Percentiles rank a stretch among this genome's conserved stretches.
These are phyloP conservation scores for Colletotrichum godetiae DNA, from an alignment of 2,329 filamentous ascomycete genomes.

Conservation along the genomic window DNA sequence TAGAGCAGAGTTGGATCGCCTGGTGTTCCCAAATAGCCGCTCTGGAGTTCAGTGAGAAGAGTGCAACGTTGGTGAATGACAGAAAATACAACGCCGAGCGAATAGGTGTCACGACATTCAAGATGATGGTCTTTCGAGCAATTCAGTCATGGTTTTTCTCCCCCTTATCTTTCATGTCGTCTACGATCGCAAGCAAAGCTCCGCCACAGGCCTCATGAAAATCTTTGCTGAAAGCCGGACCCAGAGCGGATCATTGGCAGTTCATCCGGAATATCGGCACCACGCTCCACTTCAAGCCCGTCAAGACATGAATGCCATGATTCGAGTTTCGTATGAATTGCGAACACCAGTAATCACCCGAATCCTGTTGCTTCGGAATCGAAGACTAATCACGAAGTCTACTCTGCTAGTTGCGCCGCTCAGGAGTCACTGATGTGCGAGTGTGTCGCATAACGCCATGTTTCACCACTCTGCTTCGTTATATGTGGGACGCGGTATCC, in stretches of 20 bases:
- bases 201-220: no score
- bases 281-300: not conserved
- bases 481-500: not conserved
- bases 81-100: not conserved
- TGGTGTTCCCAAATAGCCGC: not conserved
- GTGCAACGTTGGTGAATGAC: not conserved
- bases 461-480: not conserved
- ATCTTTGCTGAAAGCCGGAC: not conserved
- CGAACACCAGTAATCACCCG: not conserved
- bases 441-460: not conserved
- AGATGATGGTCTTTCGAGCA: not conserved
- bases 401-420: not conserved
- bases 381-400: not conserved
- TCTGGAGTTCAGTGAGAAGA: not conserved
- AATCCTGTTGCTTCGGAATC: not conserved
- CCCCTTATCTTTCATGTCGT: no score
- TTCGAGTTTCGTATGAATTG: not conserved
- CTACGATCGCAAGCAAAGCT: no score
- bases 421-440: not conserved
- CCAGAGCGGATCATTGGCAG: not conserved
- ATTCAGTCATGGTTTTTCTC: not conserved
- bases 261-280: slow-evolving; percentile 13
- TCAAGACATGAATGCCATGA: not conserved
- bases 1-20: not conserved
- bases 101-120: not conserved